phyloP scores from a whole-genome alignment of 805 yeast genomes.

The Candida andamanensis region DNA sequence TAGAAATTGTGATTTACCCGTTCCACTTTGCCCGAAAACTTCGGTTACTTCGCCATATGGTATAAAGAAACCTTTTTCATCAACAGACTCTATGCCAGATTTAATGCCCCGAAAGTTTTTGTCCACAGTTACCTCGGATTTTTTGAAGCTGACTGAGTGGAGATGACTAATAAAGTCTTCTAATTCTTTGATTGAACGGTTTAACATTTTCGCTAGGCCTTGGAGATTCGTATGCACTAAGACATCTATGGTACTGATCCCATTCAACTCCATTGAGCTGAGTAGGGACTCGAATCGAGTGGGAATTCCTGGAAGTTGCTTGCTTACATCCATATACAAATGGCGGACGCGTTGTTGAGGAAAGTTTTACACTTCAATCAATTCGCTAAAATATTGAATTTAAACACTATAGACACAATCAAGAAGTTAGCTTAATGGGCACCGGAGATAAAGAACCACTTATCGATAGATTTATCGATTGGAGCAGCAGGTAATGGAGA shows the following conservation, averaged over 20 bases:
- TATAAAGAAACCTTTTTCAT: too few species aligned
- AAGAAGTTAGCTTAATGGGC: conserved; percentile 48
- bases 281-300: conserved; percentile 14
- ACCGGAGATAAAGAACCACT: conserved; percentile 97
- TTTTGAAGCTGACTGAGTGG: too few species aligned
- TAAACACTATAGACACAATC: too few species aligned
- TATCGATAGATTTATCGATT: conserved; percentile 93
- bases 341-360: too few species aligned
- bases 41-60: conserved; percentile 48
- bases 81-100: too few species aligned
- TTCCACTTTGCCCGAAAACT: conserved; percentile 76
- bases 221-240: conserved; percentile 13
- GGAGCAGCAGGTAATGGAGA: conserved; percentile 78
- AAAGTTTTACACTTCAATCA: too few species aligned
- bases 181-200: conserved; percentile 23
- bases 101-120: too few species aligned
- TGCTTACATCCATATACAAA: conserved; percentile 6
- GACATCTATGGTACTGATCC: conserved; percentile 23
- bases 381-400: too few species aligned
- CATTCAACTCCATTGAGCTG: conserved; percentile 16
- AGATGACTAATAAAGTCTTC: conserved; percentile 17
- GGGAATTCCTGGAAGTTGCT: conserved; percentile 1
- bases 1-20: conserved; percentile 81
- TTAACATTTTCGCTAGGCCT: conserved; percentile 17
- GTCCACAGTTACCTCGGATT: too few species aligned